Evolutionary conservation across 371 early-diverging fungal genomes (phyloP).

Genomic region (Actinomortierella ambigua): DNA sequence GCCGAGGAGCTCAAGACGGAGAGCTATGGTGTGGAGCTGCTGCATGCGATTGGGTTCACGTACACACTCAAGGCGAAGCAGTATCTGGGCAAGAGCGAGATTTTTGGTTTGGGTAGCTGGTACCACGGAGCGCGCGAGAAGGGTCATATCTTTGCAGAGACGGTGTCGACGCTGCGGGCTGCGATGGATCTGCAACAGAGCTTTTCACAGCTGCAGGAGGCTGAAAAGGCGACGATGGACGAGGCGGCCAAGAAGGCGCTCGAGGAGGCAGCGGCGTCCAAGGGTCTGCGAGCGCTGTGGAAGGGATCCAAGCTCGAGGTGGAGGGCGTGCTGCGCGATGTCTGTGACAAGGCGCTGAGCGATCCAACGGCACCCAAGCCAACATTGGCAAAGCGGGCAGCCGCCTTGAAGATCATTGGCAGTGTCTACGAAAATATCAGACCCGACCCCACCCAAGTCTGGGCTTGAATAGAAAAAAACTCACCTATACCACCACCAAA

Average conservation of each 20-base stretch:
- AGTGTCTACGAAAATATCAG: slow-evolving; percentile 65
- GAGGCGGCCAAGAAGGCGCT: slow-evolving; percentile 64
- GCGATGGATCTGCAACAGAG: slow-evolving; percentile 91
- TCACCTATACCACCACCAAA: neutral
- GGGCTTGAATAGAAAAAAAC: neutral
- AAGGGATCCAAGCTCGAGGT: slow-evolving; percentile 93
- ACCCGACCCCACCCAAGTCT: slow-evolving; percentile 47
- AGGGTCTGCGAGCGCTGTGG: slow-evolving; percentile 93
- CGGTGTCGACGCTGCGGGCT: slow-evolving; percentile 86
- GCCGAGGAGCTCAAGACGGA: slow-evolving; percentile 88
- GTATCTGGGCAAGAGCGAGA: slow-evolving; percentile 70
- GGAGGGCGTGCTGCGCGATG: slow-evolving; percentile 88
- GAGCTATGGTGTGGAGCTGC: slow-evolving; percentile 89
- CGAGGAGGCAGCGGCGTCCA: slow-evolving; percentile 73
- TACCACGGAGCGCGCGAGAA: slow-evolving; percentile 73
- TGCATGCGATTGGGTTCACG: slow-evolving; percentile 91
- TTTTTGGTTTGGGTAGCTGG: slow-evolving; percentile 75
- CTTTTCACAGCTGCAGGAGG: slow-evolving; percentile 84
- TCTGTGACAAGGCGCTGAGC: slow-evolving; percentile 83
- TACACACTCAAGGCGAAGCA: slow-evolving; percentile 88
- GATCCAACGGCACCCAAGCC: slow-evolving; percentile 64
- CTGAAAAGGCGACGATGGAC: slow-evolving; percentile 80
- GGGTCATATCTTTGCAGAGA: slow-evolving; percentile 86
- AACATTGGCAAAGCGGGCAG: slow-evolving; percentile 62
- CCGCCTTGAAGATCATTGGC: slow-evolving; percentile 77